phyloP scores from a whole-genome alignment of 2,329 filamentous ascomycete genomes.

The Aureobasidium sp. region DNA sequence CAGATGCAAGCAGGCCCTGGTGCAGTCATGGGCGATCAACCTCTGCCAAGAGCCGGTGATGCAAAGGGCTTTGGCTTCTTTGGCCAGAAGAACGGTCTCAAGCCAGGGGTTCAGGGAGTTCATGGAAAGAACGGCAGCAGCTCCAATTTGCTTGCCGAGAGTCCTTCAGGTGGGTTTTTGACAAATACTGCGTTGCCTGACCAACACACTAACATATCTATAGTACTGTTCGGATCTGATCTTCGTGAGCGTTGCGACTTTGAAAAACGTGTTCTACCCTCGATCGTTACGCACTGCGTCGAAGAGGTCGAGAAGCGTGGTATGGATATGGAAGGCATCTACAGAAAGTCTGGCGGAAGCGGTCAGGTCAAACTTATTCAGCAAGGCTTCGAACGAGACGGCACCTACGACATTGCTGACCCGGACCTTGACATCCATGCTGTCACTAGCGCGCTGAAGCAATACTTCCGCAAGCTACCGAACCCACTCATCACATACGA shows the following conservation, averaged over 20 bases:
- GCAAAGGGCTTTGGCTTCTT: constrained; percentile 28
- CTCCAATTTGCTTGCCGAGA: constrained; percentile 31
- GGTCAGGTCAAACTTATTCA: constrained; percentile 85
- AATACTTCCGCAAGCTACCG: constrained; percentile 92
- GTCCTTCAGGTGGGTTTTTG: constrained; percentile 24
- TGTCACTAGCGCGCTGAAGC: constrained; percentile 90
- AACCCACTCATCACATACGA: constrained; percentile 85
- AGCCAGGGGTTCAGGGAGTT: constrained; percentile 25
- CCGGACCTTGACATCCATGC: constrained; percentile 91
- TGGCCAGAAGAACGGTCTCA: constrained; percentile 28
- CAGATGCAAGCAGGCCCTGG: constrained; percentile 24
- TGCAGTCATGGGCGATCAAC: constrained; percentile 13
- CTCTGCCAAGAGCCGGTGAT: constrained; percentile 13
- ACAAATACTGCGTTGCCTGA: neutral
- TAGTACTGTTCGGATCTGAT: constrained; percentile 78
- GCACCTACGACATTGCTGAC: constrained; percentile 84
- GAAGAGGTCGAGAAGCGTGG: constrained; percentile 92
- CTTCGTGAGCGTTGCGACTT: constrained; percentile 76
- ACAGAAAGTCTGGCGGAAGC: constrained; percentile 91
- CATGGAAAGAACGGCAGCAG: constrained; percentile 38
- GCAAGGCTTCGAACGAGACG: constrained; percentile 77
- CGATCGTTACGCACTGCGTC: constrained; percentile 86
- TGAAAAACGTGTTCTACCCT: constrained; percentile 82
- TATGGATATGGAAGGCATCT: constrained; percentile 97
- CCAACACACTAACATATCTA: neutral